Evolutionary conservation across 371 early-diverging fungal species (phyloP).

Genomic region (Capniomyces stellatus): DNA sequence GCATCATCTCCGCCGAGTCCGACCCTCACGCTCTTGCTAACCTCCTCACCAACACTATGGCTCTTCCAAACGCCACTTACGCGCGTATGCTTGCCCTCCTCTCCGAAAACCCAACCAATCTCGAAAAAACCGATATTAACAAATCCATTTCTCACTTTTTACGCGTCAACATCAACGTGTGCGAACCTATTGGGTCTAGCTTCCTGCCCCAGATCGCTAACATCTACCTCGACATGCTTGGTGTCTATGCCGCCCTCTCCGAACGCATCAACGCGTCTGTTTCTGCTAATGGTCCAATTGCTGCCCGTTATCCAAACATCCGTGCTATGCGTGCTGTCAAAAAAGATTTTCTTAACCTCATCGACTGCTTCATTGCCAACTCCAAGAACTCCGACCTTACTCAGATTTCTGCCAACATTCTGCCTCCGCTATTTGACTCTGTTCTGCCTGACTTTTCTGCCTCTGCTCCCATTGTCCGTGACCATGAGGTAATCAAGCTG

Average conservation of each 20-base stretch:
- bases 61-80: constrained; percentile 78
- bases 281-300: constrained; percentile 58
- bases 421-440: constrained; percentile 80
- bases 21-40: constrained; percentile 49
- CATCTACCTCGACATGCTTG: constrained; percentile 76
- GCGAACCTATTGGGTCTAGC: constrained; percentile 68
- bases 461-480: constrained; percentile 71
- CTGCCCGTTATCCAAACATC: constrained; percentile 78
- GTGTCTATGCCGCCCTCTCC: constrained; percentile 68
- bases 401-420: constrained; percentile 56
- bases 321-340: constrained; percentile 85
- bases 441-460: constrained; percentile 73
- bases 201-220: constrained; percentile 69
- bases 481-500: constrained; percentile 84
- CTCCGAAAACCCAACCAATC: constrained; percentile 40
- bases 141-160: constrained; percentile 82
- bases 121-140: constrained; percentile 61
- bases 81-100: constrained; percentile 55
- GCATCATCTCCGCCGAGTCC: constrained; percentile 83
- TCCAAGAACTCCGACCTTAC: constrained; percentile 57
- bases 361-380: constrained; percentile 59
- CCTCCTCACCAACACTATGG: constrained; percentile 70
- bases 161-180: constrained; percentile 85
- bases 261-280: constrained; percentile 62
- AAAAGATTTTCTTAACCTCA: constrained; percentile 76